Evolutionary conservation across 495 filamentous ascomycete species (phyloP), one percentile per base, ranked within the genome.

Genomic region (Elasticomyces elasticus): DNA sequence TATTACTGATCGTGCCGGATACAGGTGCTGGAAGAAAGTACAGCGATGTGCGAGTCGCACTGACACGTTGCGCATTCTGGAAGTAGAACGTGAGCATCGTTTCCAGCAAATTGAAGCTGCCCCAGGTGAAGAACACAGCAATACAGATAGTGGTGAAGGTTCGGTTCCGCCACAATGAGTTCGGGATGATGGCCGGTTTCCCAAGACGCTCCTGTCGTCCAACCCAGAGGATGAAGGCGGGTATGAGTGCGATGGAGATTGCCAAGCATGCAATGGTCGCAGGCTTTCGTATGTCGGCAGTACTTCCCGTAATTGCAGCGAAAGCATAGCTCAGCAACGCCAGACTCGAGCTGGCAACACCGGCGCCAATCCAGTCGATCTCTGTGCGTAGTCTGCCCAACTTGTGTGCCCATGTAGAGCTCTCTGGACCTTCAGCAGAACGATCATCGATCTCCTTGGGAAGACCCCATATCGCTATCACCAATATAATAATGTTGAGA

Each of bases 1-100:
- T 48, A 56, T 84, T 84, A 25, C 75, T 64, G 0, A 78, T 20
- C 0, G 74, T 60, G 2, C 80, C 82, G 10, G 71, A 65, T 20
- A 83, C 61, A 0, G 79, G 68, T 54, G 72, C 72, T 0, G 83
- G 81, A 1, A 85, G 64, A 24, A 85, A 72, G 11, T 75, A 73
- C 11, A 81, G 33, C 0, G 75, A 74, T 0, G 67, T 66, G 52
- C 71, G 64, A 13, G 71, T 60, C 15, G 72, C 64, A 6, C 63
- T 65, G 5, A 76, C 59, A 2, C 58, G 17, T 53, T 79, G 75
- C 6, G 77, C 67, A 3, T 72, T 53, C 59, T 82, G 76, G 65
- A 78, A 81, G 52, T 72, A 79, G 25, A 82, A 69, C 41, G 71
- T 79, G 6, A 74, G 62, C 38, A 76, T 69, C 33, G 70, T 68